Base-by-base conservation (phyloP, 768 basidiomycete genomes). In the Termitomyces sp. region DNA sequence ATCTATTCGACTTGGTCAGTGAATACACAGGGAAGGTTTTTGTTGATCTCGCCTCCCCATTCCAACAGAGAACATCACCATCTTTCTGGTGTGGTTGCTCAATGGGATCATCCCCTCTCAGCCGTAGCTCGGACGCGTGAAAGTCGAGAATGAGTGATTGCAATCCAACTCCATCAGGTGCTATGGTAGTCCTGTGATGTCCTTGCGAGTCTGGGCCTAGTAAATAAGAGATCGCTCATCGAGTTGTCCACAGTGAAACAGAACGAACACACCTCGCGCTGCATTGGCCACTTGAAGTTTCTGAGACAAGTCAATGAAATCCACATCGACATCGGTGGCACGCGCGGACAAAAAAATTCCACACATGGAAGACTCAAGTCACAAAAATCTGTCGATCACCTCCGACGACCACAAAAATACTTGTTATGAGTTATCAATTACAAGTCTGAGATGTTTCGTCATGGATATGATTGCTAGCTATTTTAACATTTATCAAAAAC, bases 21-120 rank as follows among this genome's bases (percentile, higher is more conserved):
- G 32, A 34, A 14, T 46, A n/a, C 19, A 28, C 1, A 17, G 7
- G 21, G 4, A 40, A 26, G 35, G 26, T 34, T 4, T 26, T n/a
- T 32, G 12, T 21, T 7, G 69, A 45, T 85, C 59, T 55, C 45
- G 24, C 90, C 74, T 94, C 89, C 57, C 93, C 92, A 64, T 92
- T 93, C 88, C 88, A 94, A 64, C 90, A 92, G 26, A 94, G 68
- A 3, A 90, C 64, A 63, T 85, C 77, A 7, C 79, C 82, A 14
- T 72, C 74, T 34, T 68, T 59, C 14, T 70, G 62, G 65, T 93
- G 90, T 26, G 93, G 93, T 65, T 95, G 93, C 2, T 76, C 67
- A 15, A 91, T 68, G 0, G 75, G 74, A 10, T 69, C 61, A 9
- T 64, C 62, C 1, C 93, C 93, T 57, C 93, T 75, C 48, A 95